Evolutionary conservation across 148 eudicot genomes (phyloP).

Genomic region (Limonium bicolor): DNA sequence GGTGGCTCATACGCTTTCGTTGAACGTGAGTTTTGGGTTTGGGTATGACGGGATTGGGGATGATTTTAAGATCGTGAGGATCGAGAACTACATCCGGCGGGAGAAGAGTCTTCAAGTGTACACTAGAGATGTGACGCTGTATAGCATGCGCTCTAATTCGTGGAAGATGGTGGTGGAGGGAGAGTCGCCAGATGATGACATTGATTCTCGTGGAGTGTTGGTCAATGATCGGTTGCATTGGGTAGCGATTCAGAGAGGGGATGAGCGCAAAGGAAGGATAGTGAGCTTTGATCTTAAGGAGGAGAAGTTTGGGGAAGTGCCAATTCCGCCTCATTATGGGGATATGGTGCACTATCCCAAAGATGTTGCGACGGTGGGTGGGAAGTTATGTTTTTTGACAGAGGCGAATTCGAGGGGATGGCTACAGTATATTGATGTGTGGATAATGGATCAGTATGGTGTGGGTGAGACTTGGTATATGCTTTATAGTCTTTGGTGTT

Average conservation of each 20-base stretch:
- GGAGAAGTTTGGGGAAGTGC: conserved; percentile 4
- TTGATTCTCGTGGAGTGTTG: not conserved
- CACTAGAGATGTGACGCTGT: conserved; percentile 2
- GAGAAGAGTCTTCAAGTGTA: not conserved
- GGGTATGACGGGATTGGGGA: conserved; percentile 1
- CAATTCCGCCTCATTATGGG: conserved; percentile 4
- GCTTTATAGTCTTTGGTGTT: conserved; percentile 7
- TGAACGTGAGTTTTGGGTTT: not conserved
- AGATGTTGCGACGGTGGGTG: not conserved
- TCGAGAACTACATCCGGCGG: not conserved
- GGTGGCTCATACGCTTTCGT: not conserved
- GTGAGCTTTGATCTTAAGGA: conserved; percentile 3
- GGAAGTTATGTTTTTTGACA: conserved; percentile 6
- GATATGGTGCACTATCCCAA: conserved; percentile 2
- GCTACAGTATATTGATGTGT: conserved; percentile 6
- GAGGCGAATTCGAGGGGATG: conserved; percentile 1
- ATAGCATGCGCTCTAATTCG: conserved; percentile 1
- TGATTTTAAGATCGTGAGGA: conserved; percentile 5
- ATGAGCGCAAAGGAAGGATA: not conserved
- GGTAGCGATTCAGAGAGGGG: not conserved
- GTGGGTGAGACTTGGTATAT: not conserved
- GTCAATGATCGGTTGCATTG: conserved; percentile 1
- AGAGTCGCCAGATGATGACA: not conserved
- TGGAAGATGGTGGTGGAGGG: conserved; percentile 2
- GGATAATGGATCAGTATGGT: conserved; percentile 5